Conservation (phyloP, 2,329 filamentous ascomycete genomes). For the Lasiodiplodia sp. region DNA sequence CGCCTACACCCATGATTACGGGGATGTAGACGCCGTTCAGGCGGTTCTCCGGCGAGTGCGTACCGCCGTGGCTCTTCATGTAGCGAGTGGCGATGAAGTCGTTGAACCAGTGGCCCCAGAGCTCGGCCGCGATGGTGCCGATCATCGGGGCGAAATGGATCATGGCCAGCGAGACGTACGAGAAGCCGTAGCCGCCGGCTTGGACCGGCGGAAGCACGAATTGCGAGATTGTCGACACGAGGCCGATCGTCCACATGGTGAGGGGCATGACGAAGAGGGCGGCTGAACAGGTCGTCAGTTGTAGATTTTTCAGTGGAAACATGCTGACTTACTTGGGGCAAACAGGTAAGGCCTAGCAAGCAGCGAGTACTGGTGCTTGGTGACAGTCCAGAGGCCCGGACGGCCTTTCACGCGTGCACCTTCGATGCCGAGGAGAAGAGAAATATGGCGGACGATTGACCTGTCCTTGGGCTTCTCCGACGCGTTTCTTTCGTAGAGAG, state of each 20-base stretch:
- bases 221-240: slow-evolving; percentile 38
- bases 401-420: slow-evolving; percentile 17
- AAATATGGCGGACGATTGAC: slow-evolving; percentile 7
- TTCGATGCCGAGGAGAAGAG: slow-evolving; percentile 25
- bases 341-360: slow-evolving; percentile 35
- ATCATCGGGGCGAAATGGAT: slow-evolving; percentile 47
- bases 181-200: slow-evolving; percentile 31
- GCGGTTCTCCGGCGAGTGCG: slow-evolving; percentile 42
- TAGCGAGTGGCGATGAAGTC: slow-evolving; percentile 45
- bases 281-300: neutral
- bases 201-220: slow-evolving; percentile 36
- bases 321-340: slow-evolving; percentile 32
- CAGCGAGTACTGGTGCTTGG: slow-evolving; percentile 28
- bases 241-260: slow-evolving; percentile 41
- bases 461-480: slow-evolving; percentile 19
- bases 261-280: slow-evolving; percentile 35
- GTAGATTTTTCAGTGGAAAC: neutral
- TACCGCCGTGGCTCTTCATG: slow-evolving; percentile 41
- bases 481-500: slow-evolving; percentile 41
- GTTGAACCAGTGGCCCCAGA: slow-evolving; percentile 48
- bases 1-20: slow-evolving; percentile 41
- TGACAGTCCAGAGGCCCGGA: slow-evolving; percentile 22
- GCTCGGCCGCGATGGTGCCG: slow-evolving; percentile 42
- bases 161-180: slow-evolving; percentile 37
- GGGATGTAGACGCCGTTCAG: slow-evolving; percentile 44